Percentiles rank a stretch among this genome's conserved stretches.
Conservation (phyloP, 2,329 filamentous ascomycete species). For the Xylariaceae sp. region DNA sequence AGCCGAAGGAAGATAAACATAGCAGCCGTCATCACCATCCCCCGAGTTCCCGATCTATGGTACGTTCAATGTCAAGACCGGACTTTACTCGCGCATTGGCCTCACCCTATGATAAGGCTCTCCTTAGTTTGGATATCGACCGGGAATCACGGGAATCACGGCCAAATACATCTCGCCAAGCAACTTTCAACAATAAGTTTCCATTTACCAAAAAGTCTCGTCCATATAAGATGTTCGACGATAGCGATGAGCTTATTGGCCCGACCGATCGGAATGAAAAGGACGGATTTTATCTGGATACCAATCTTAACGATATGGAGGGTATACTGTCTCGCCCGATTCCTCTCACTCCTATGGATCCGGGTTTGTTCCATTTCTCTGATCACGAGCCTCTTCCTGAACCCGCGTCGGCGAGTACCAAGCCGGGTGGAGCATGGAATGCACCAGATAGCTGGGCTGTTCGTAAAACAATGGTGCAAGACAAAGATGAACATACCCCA, state of each 20-base stretch:
- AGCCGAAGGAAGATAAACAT: slow-evolving; percentile 50
- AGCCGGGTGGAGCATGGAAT: slow-evolving; percentile 65
- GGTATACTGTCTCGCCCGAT: slow-evolving; percentile 73
- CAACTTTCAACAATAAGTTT: slow-evolving; percentile 58
- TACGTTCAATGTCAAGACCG: slow-evolving; percentile 44
- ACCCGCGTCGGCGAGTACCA: slow-evolving; percentile 25
- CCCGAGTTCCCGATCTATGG: slow-evolving; percentile 50
- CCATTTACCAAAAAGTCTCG: slow-evolving; percentile 56
- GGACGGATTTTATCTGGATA: slow-evolving; percentile 72
- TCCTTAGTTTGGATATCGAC: slow-evolving; percentile 28
- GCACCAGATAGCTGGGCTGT: slow-evolving; percentile 97
- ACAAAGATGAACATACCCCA: slow-evolving; percentile 49
- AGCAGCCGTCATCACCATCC: slow-evolving; percentile 42
- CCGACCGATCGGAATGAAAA: slow-evolving; percentile 56
- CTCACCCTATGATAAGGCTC: slow-evolving; percentile 36
- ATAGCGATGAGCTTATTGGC: slow-evolving; percentile 53
- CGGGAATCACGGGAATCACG: slow-evolving; percentile 25
- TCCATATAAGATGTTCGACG: slow-evolving; percentile 44
- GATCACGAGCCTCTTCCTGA: slow-evolving; percentile 27
- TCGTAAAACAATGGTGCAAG: slow-evolving; percentile 60
- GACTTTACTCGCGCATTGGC: slow-evolving; percentile 41
- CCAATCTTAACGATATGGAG: slow-evolving; percentile 83
- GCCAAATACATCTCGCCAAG: slow-evolving; percentile 36
- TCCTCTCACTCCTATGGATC: slow-evolving; percentile 66
- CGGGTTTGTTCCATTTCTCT: slow-evolving; percentile 38